A percentile compares a stretch with the other conserved stretches of the same genome.
Evolutionary conservation across 345 rosid species (phyloP).

Genomic region (Hirschfeldia incana): DNA sequence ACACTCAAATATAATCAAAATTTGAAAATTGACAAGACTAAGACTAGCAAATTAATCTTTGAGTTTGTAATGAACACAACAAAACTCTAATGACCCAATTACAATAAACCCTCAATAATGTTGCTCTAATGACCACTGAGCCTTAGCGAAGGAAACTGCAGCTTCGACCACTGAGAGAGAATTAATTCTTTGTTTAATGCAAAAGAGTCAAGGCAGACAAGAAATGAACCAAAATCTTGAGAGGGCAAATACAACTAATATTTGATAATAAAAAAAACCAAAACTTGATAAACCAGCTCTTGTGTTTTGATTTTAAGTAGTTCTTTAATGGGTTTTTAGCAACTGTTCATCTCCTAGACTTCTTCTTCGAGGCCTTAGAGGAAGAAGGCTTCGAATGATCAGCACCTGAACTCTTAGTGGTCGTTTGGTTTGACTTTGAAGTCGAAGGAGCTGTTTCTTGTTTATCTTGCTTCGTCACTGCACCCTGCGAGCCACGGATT

Average conservation of each 20-base stretch:
- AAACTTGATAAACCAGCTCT: background rate
- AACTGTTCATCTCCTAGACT: constrained; percentile 63
- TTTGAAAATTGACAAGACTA: no score
- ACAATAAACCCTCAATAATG: no score
- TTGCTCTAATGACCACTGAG: no score
- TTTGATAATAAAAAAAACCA: background rate
- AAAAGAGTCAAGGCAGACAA: background rate
- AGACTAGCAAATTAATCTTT: no score
- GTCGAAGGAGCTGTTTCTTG: constrained; percentile 53
- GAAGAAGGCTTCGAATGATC: constrained; percentile 67
- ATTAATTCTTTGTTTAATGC: background rate
- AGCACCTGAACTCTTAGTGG: constrained; percentile 16
- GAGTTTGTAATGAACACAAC: no score
- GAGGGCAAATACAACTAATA: background rate
- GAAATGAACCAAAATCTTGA: background rate
- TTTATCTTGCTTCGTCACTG: constrained; percentile 68
- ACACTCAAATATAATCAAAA: no score
- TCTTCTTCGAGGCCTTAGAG: constrained; percentile 85
- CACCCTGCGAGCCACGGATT: constrained; percentile 95
- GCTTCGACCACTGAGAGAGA: background rate
- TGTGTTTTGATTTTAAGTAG: background rate
- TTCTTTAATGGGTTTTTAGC: background rate
- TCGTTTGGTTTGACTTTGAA: constrained; percentile 45
- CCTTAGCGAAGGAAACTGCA: background rate
- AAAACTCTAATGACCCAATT: no score